Conservation (phyloP, 306 rosid species). For the Medicago truncatula region MtrunA17r5.0-ANR NC_053047.1:32747501-32748000, state of each 20-base stretch:
- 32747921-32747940: not conserved
- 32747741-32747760: slow-evolving; percentile 1
- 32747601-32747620: slow-evolving; percentile 59
- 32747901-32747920: slow-evolving; percentile 10
- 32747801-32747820: slow-evolving; percentile 5
- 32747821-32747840: not conserved
- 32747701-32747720: slow-evolving; percentile 12
- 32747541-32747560: slow-evolving; percentile 83
- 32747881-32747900: not conserved
- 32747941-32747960: slow-evolving; percentile 10
- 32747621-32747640: not conserved
- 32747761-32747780: slow-evolving; percentile 23
- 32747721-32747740: slow-evolving; percentile 18
- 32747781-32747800: not conserved
- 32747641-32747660: slow-evolving; percentile 14
- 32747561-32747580: slow-evolving; percentile 93
- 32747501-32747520: slow-evolving; percentile 83
- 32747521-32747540: slow-evolving; percentile 83
- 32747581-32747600: slow-evolving; percentile 84
- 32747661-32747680: slow-evolving; percentile 23
- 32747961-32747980: not conserved
- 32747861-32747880: not conserved
- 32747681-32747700: slow-evolving; percentile 7
- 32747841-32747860: not conserved
- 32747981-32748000: not conserved